A percentile compares a stretch with the other conserved stretches of the same genome.
Evolutionary conservation across 2,329 filamentous ascomycete species (phyloP).

Genomic region (Neofusicoccum sp.): DNA sequence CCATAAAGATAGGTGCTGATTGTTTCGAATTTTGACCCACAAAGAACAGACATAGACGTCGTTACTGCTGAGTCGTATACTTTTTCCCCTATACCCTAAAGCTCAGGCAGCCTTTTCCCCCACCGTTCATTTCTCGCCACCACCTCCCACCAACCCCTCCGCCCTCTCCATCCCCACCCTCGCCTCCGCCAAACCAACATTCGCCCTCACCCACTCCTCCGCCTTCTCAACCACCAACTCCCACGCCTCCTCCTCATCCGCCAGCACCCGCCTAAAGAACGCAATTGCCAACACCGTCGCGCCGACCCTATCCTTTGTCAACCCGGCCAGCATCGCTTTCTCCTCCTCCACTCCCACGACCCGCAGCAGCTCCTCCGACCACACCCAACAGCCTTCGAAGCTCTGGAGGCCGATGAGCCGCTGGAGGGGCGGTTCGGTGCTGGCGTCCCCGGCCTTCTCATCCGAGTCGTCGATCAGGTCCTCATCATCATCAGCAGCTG

Average conservation of each 20-base stretch:
- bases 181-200: conserved; percentile 21
- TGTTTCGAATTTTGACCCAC: too few species aligned
- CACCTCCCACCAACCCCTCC: neutral
- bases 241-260: conserved; percentile 56
- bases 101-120: neutral
- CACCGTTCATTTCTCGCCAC: neutral
- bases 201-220: conserved; percentile 46
- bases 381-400: conserved; percentile 56
- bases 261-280: conserved; percentile 50
- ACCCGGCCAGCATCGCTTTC: conserved; percentile 10
- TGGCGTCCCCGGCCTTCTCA: neutral
- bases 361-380: conserved; percentile 28
- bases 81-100: too few species aligned
- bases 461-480: too few species aligned
- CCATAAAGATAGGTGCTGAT: too few species aligned
- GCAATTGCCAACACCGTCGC: conserved; percentile 47
- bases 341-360: conserved; percentile 22
- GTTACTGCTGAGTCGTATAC: too few species aligned
- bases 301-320: conserved; percentile 23
- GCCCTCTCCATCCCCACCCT: neutral
- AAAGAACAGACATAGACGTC: too few species aligned
- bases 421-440: conserved; percentile 31
- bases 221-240: conserved; percentile 64
- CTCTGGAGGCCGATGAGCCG: conserved; percentile 54
- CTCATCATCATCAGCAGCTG: neutral